Evolutionary conservation across 345 rosid genomes (phyloP).

Genomic region (Gossypium turneri): DNA sequence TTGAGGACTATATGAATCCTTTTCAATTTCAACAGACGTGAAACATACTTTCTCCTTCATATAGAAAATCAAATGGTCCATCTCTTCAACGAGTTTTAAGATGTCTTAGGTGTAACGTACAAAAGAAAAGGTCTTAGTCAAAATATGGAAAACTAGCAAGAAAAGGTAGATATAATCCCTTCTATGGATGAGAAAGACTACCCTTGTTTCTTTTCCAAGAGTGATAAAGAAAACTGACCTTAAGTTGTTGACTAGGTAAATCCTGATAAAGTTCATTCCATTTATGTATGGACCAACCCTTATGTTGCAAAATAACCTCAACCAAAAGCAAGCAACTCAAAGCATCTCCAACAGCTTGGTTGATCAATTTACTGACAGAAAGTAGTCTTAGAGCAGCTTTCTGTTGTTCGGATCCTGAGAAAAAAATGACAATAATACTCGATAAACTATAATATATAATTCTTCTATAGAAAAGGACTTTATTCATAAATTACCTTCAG

Average conservation of each 20-base stretch:
- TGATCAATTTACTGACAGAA: slow-evolving; percentile 75
- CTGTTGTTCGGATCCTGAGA: slow-evolving; percentile 63
- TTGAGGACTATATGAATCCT: neutral
- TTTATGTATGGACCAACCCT: slow-evolving; percentile 73
- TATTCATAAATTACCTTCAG: slow-evolving; percentile 40
- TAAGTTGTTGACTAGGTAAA: slow-evolving; percentile 86
- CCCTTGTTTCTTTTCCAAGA: neutral
- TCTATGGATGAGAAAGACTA: neutral
- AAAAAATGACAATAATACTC: slow-evolving; percentile 3
- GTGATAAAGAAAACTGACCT: slow-evolving; percentile 40
- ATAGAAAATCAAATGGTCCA: neutral
- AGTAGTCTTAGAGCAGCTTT: slow-evolving; percentile 72
- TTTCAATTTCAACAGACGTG: neutral
- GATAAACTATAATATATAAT: neutral
- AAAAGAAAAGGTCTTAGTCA: too few relatives aligned
- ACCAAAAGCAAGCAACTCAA: slow-evolving; percentile 83
- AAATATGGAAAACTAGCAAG: neutral
- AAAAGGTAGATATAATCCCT: neutral
- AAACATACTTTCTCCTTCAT: neutral
- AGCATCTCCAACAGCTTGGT: slow-evolving; percentile 98
- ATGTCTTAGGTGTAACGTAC: too few relatives aligned
- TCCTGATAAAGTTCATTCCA: slow-evolving; percentile 85
- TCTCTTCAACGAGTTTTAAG: neutral
- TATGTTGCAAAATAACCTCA: slow-evolving; percentile 70
- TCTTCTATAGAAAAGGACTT: neutral